phyloP scores from a whole-genome alignment of 2,329 filamentous ascomycete genomes.

The Aspergillus sp. region DNA sequence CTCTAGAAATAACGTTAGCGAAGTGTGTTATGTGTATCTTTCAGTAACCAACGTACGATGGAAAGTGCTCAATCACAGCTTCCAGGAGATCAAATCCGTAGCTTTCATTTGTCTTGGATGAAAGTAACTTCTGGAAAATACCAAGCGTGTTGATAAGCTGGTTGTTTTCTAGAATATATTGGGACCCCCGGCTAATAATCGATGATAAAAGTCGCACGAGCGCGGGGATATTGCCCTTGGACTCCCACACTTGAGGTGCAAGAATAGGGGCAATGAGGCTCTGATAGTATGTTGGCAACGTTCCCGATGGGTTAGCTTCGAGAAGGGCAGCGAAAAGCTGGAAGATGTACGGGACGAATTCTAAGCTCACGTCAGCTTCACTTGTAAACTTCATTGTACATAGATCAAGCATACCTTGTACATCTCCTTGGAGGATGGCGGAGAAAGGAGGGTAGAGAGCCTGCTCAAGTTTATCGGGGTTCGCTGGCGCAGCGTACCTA shows the following conservation, averaged over 20 bases:
- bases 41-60: slow-evolving; percentile 56
- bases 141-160: slow-evolving; percentile 87
- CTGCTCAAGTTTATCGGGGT: slow-evolving; percentile 73
- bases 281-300: slow-evolving; percentile 78
- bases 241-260: slow-evolving; percentile 83
- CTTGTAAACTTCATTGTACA: background rate
- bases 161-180: slow-evolving; percentile 72
- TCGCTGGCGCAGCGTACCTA: slow-evolving; percentile 65
- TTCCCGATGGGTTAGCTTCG: slow-evolving; percentile 77
- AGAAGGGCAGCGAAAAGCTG: slow-evolving; percentile 90
- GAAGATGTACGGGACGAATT: slow-evolving; percentile 96
- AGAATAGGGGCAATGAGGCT: slow-evolving; percentile 76
- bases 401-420: slow-evolving; percentile 60
- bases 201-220: slow-evolving; percentile 80
- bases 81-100: slow-evolving; percentile 91
- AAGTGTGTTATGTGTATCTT: background rate
- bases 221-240: slow-evolving; percentile 87
- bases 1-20: slow-evolving; percentile 40
- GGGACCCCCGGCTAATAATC: slow-evolving; percentile 74
- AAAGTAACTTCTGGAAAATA: slow-evolving; percentile 89
- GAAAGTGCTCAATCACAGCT: slow-evolving; percentile 70
- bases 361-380: slow-evolving; percentile 48
- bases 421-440: slow-evolving; percentile 73
- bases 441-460: slow-evolving; percentile 83
- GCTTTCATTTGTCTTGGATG: slow-evolving; percentile 77